A percentile compares a stretch with the other conserved stretches of the same genome.
These are phyloP conservation scores for Fusarium sp. DNA, from an alignment of 2,329 filamentous ascomycete species.

Conservation along the genomic window DNA sequence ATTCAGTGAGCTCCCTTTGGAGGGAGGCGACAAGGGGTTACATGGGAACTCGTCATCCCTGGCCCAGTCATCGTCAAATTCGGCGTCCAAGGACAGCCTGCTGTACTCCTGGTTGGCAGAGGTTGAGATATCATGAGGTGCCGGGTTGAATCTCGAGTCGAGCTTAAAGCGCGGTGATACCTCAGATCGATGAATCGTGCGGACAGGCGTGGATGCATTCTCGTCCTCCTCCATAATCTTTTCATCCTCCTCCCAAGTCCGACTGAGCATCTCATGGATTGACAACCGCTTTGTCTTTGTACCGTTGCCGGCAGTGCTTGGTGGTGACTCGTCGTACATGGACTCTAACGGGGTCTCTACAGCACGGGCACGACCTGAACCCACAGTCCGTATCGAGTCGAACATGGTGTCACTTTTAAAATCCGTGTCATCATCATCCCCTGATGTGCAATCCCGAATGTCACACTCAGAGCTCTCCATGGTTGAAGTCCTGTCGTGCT, in stretches of 20 bases:
- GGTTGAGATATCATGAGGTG: slow-evolving; percentile 52
- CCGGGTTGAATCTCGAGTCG: slow-evolving; percentile 51
- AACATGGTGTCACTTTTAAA: slow-evolving; percentile 82
- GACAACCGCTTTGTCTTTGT: slow-evolving; percentile 68
- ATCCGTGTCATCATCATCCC: slow-evolving; percentile 83
- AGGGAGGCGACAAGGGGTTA: slow-evolving; percentile 70
- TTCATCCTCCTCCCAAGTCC: slow-evolving; percentile 66
- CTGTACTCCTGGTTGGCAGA: slow-evolving; percentile 58
- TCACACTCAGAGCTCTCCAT: slow-evolving; percentile 79
- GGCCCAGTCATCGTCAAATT: slow-evolving; percentile 74
- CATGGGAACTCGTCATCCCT: slow-evolving; percentile 65
- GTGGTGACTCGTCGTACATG: slow-evolving; percentile 84
- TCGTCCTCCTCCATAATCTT: slow-evolving; percentile 75
- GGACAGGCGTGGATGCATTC: slow-evolving; percentile 64
- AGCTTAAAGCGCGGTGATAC: slow-evolving; percentile 49
- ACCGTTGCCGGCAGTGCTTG: slow-evolving; percentile 67
- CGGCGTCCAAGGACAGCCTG: slow-evolving; percentile 70
- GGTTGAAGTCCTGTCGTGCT: slow-evolving; percentile 64
- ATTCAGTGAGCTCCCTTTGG: slow-evolving; percentile 64
- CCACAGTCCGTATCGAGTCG: slow-evolving; percentile 80
- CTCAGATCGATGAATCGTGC: slow-evolving; percentile 53
- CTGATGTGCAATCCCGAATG: slow-evolving; percentile 72
- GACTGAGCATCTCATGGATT: slow-evolving; percentile 70
- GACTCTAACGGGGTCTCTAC: slow-evolving; percentile 80
- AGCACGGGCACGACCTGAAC: slow-evolving; percentile 74